Evolutionary conservation across 176 grass and related monocot species (phyloP).

Genomic region (Carex kokanica): DNA sequence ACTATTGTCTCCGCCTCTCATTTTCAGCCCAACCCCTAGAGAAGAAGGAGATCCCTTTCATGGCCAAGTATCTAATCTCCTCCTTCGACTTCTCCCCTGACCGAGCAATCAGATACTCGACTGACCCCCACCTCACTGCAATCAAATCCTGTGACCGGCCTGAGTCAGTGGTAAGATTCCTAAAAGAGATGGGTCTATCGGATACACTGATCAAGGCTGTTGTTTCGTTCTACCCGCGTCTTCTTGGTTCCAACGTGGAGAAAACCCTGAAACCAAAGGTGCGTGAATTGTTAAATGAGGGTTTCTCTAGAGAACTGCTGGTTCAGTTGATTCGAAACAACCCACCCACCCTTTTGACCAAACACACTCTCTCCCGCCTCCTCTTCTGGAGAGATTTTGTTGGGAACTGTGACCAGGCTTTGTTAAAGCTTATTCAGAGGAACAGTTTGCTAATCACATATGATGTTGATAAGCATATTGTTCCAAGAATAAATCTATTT

Average conservation of each 20-base stretch:
- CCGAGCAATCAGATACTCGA: neutral
- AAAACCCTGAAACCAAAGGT: conserved; percentile 16
- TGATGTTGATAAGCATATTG: neutral
- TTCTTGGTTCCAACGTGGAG: conserved; percentile 1
- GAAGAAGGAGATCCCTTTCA: neutral
- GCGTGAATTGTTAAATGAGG: neutral
- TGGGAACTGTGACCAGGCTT: neutral
- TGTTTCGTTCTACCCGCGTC: neutral
- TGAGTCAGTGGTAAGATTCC: neutral
- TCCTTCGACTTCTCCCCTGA: neutral
- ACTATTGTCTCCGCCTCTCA: neutral
- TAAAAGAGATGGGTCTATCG: neutral
- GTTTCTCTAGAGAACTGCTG: neutral
- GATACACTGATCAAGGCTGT: neutral
- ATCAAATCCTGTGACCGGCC: conserved; percentile 1
- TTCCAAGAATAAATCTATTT: neutral
- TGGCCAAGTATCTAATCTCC: neutral
- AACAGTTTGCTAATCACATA: neutral
- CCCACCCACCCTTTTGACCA: neutral
- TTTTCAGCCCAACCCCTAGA: neutral
- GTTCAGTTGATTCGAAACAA: conserved; percentile 5
- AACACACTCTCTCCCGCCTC: neutral
- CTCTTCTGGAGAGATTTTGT: conserved; percentile 21
- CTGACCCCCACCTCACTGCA: neutral
- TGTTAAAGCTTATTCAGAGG: neutral